Evolutionary conservation across 225 moss, liverwort and hornwort genomes (phyloP).

Genomic region (Marchantia polymorpha): DNA sequence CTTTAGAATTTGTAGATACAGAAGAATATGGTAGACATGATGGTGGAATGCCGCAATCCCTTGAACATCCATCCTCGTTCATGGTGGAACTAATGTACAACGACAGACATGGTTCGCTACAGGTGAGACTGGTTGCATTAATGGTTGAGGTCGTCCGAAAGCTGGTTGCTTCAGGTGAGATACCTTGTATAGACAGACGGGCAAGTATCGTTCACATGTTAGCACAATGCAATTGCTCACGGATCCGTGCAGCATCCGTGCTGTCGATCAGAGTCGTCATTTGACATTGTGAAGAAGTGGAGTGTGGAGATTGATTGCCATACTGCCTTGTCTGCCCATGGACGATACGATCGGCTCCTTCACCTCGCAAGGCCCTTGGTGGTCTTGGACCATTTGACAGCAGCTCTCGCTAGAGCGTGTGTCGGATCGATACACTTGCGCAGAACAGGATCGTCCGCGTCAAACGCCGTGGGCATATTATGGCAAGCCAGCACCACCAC

Average conservation of each 20-base stretch:
- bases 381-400: conserved; percentile 33
- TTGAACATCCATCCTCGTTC: not conserved
- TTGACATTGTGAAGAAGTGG: not conserved
- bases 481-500: conserved; percentile 37
- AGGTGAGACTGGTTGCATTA: not conserved
- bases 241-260: not conserved
- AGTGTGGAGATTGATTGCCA: conserved; percentile 1
- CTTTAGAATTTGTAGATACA: not conserved
- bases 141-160: not conserved
- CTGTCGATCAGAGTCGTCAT: not conserved
- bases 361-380: conserved; percentile 4
- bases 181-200: not conserved
- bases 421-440: conserved; percentile 39
- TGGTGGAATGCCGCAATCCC: not conserved
- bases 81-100: conserved; percentile 4
- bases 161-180: not conserved
- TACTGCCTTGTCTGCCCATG: not conserved
- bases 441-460: conserved; percentile 28
- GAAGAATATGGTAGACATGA: not conserved
- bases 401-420: conserved; percentile 32
- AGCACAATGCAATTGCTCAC: not conserved
- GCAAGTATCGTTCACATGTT: not conserved
- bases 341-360: not conserved
- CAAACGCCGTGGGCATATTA: conserved; percentile 34
- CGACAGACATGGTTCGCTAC: conserved; percentile 1